Percentiles rank a stretch among this genome's conserved stretches.
Evolutionary conservation across 2,329 filamentous ascomycete genomes (phyloP).

Genomic region (Phaeosphaeria sp.): DNA sequence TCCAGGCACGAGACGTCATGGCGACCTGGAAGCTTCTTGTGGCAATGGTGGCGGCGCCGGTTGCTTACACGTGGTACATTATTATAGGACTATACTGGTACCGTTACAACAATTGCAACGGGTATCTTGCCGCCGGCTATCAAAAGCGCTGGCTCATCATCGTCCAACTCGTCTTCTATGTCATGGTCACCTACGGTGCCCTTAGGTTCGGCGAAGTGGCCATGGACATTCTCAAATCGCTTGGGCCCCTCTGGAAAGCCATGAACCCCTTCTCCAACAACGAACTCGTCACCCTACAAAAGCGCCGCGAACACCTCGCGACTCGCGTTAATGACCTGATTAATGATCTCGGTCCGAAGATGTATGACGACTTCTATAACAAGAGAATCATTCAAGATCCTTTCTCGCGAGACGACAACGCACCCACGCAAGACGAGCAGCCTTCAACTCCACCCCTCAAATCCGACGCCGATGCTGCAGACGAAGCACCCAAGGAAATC

Average conservation of each 20-base stretch:
- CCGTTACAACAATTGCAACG: slow-evolving; percentile 73
- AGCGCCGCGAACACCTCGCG: slow-evolving; percentile 75
- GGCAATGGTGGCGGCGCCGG: slow-evolving; percentile 46
- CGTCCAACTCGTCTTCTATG: slow-evolving; percentile 80
- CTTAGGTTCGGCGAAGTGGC: slow-evolving; percentile 96
- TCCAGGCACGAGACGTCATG: slow-evolving; percentile 50
- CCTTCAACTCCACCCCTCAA: slow-evolving; percentile 28
- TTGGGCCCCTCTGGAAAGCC: slow-evolving; percentile 84
- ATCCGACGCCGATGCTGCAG: slow-evolving; percentile 19
- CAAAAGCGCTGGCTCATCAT: slow-evolving; percentile 70
- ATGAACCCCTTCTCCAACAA: slow-evolving; percentile 85
- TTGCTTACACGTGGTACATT: slow-evolving; percentile 44
- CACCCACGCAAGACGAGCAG: slow-evolving; percentile 6
- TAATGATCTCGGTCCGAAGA: slow-evolving; percentile 92
- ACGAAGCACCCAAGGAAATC: slow-evolving; percentile 20
- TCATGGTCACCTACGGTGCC: slow-evolving; percentile 87
- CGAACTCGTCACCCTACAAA: slow-evolving; percentile 79
- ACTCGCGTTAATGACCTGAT: slow-evolving; percentile 87
- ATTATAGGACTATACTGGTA: slow-evolving; percentile 42
- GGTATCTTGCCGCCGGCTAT: slow-evolving; percentile 79
- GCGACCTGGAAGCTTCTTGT: slow-evolving; percentile 53
- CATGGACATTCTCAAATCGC: slow-evolving; percentile 97
- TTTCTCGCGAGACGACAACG: slow-evolving; percentile 27
- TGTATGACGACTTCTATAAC: slow-evolving; percentile 83
- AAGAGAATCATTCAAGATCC: slow-evolving; percentile 50